Percentiles rank a stretch among this genome's conserved stretches.
Evolutionary conservation across 352 stramenopile species (phyloP).

Genomic region (Globisporangium solare): DNA sequence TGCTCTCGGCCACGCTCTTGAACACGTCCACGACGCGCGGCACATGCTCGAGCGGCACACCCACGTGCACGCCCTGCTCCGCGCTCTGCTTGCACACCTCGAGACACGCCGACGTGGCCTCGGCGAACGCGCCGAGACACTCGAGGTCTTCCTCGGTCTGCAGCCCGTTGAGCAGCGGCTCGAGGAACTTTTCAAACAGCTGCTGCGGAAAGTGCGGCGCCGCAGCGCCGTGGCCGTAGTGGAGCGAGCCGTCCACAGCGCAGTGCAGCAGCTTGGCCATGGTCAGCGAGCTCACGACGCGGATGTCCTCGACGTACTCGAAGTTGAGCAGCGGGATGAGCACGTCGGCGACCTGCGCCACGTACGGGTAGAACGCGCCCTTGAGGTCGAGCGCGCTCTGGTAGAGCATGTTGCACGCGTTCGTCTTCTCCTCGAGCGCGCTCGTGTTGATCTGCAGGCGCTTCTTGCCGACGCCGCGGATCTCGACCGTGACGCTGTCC

Average conservation of each 20-base stretch:
- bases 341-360: slow-evolving; percentile 68
- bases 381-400: slow-evolving; percentile 80
- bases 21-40: slow-evolving; percentile 65
- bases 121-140: slow-evolving; percentile 66
- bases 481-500: slow-evolving; percentile 72
- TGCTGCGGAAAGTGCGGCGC: slow-evolving; percentile 73
- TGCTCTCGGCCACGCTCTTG: slow-evolving; percentile 62
- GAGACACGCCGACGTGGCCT: slow-evolving; percentile 66
- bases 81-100: slow-evolving; percentile 79
- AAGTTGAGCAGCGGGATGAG: slow-evolving; percentile 78
- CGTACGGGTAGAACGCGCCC: slow-evolving; percentile 79
- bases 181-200: slow-evolving; percentile 74
- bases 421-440: slow-evolving; percentile 82
- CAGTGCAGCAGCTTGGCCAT: slow-evolving; percentile 69
- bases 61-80: slow-evolving; percentile 69
- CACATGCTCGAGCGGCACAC: slow-evolving; percentile 64
- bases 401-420: slow-evolving; percentile 88
- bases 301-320: slow-evolving; percentile 84
- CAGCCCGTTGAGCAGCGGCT: slow-evolving; percentile 66
- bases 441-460: slow-evolving; percentile 85
- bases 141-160: slow-evolving; percentile 78
- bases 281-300: slow-evolving; percentile 72
- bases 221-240: slow-evolving; percentile 51
- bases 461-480: slow-evolving; percentile 78
- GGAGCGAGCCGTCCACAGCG: slow-evolving; percentile 64